phyloP scores from a whole-genome alignment of 345 rosid species.

The Microcos paniculata region DNA sequence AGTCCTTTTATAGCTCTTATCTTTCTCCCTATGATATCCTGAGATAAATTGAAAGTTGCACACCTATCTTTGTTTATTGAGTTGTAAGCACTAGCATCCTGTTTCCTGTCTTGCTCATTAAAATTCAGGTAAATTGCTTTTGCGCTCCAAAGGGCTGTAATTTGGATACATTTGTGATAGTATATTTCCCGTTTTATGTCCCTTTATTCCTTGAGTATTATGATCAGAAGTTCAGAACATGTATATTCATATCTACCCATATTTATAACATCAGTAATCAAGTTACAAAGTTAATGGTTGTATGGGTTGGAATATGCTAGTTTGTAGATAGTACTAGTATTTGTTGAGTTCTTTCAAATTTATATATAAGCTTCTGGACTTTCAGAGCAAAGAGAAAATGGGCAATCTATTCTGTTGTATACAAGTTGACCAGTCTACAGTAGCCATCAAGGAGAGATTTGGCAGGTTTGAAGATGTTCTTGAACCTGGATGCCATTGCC shows the following conservation, averaged over 20 bases:
- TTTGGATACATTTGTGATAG: neutral
- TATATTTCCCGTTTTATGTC: neutral
- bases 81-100: neutral
- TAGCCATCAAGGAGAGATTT: slow-evolving; percentile 53
- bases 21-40: neutral
- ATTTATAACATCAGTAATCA: neutral
- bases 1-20: neutral
- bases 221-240: neutral
- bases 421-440: slow-evolving; percentile 64
- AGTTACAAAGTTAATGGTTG: neutral
- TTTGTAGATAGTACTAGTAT: neutral
- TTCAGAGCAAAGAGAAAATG: slow-evolving; percentile 38
- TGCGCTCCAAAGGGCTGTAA: neutral
- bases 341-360: neutral
- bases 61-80: neutral
- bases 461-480: slow-evolving; percentile 58
- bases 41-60: neutral
- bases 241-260: neutral
- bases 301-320: neutral
- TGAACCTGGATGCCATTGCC: slow-evolving; percentile 63
- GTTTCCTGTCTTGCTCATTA: neutral
- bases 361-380: neutral
- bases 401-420: slow-evolving; percentile 50
- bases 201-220: neutral
- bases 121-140: neutral